These are phyloP conservation scores for Albophoma yamanashiensis DNA, from an alignment of 2,329 filamentous ascomycete genomes.

Conservation along the genomic window DNA sequence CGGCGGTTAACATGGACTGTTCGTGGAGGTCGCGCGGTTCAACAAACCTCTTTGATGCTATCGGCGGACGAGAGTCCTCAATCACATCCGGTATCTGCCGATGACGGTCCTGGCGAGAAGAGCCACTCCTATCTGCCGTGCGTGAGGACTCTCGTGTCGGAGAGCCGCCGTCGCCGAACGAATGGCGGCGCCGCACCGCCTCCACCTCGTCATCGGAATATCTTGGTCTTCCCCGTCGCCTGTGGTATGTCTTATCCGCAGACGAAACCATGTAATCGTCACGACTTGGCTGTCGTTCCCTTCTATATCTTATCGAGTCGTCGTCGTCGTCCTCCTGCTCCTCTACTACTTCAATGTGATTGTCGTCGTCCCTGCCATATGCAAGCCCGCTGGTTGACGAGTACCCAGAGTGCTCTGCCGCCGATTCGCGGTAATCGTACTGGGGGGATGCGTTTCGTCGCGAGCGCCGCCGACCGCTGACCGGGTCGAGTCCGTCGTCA, in stretches of 20 bases:
- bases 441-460: conserved; percentile 8
- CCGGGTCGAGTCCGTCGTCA: conserved; percentile 7
- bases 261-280: conserved; percentile 16
- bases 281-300: conserved; percentile 10
- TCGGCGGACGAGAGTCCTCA: conserved; percentile 21
- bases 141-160: conserved; percentile 15
- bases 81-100: conserved; percentile 17
- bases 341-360: conserved; percentile 16
- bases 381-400: conserved; percentile 2
- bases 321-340: conserved; percentile 10
- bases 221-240: conserved; percentile 10
- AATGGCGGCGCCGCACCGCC: conserved; percentile 10
- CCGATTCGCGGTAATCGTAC: conserved; percentile 1
- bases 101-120: conserved; percentile 15
- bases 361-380: neutral
- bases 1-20: neutral
- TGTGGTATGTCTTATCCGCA: conserved; percentile 11
- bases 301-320: conserved; percentile 6
- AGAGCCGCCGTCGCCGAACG: conserved; percentile 16
- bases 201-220: conserved; percentile 15
- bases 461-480: conserved; percentile 2
- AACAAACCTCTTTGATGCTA: conserved; percentile 19
- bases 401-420: neutral
- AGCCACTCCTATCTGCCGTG: conserved; percentile 17
- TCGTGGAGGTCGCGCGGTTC: neutral